These are phyloP conservation scores for Umbelopsis ramanniana DNA, from an alignment of 192 early-diverging fungal genomes.

Conservation along the genomic window DNA sequence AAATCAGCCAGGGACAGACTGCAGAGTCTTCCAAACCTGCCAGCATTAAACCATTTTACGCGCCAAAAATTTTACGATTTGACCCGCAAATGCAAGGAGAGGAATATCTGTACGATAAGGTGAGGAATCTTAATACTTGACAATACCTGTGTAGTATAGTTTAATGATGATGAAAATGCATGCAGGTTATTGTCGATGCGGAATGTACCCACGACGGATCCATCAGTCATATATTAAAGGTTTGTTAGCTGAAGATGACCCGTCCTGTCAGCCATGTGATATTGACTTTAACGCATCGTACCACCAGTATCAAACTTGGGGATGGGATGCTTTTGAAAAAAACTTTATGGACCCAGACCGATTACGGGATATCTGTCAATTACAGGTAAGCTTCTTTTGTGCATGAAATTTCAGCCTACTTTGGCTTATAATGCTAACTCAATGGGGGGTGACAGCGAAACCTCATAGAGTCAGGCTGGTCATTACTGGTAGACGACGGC, in stretches of 20 bases:
- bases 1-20: constrained; percentile 16
- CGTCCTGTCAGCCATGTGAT: too few relatives aligned
- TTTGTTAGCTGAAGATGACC: neutral
- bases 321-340: constrained; percentile 82
- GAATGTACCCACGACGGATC: constrained; percentile 95
- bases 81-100: constrained; percentile 71
- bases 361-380: constrained; percentile 56
- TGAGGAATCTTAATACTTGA: neutral
- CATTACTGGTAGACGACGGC: constrained; percentile 73
- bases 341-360: constrained; percentile 71
- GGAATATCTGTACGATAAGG: constrained; percentile 68
- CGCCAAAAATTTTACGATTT: constrained; percentile 67
- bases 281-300: neutral
- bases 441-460: constrained; percentile 42
- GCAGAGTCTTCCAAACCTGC: constrained; percentile 7
- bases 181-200: constrained; percentile 61
- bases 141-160: neutral
- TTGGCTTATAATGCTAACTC: too few relatives aligned
- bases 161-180: neutral
- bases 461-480: constrained; percentile 79
- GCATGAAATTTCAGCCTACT: too few relatives aligned
- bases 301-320: constrained; percentile 71
- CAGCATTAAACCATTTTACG: constrained; percentile 69
- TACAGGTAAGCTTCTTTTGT: constrained; percentile 57
- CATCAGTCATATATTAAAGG: constrained; percentile 72